Evolutionary conservation across 1,284 basidiomycete genomes (phyloP).

Genomic region (Marasmius tenuissimus): DNA sequence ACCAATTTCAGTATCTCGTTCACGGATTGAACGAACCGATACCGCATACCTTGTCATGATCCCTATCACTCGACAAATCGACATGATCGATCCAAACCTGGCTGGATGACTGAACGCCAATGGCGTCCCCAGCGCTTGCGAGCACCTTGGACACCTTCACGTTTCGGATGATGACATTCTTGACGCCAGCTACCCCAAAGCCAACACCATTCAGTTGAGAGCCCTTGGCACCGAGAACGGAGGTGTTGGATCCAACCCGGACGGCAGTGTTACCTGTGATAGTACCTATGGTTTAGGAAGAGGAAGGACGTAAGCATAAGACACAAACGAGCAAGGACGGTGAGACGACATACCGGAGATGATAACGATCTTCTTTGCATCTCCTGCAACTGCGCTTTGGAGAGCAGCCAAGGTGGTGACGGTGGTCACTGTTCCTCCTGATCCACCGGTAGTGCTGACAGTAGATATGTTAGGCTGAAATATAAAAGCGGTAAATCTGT

Average conservation of each 20-base stretch:
- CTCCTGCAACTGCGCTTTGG: conserved; percentile 41
- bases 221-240: conserved; percentile 34
- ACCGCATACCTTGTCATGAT: conserved; percentile 38
- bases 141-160: conserved; percentile 50
- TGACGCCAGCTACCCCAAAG: conserved; percentile 38
- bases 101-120: conserved; percentile 42
- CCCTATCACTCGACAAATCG: conserved; percentile 44
- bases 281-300: conserved; percentile 24
- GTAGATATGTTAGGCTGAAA: not conserved
- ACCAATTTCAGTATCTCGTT: not conserved
- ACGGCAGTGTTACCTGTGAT: conserved; percentile 43
- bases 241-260: conserved; percentile 44
- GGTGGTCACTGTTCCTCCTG: conserved; percentile 40
- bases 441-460: conserved; percentile 42
- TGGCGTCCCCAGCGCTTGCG: conserved; percentile 40
- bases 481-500: not conserved
- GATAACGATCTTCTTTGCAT: conserved; percentile 45
- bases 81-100: conserved; percentile 49
- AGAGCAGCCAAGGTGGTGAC: conserved; percentile 43
- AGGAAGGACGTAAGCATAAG: not conserved
- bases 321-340: not conserved
- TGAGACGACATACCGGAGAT: conserved; percentile 31
- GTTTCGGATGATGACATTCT: conserved; percentile 50
- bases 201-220: conserved; percentile 38
- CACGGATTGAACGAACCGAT: not conserved